Base-by-base conservation (phyloP, 441 rosid genomes). In the Arabidopsis lyrata region DNA sequence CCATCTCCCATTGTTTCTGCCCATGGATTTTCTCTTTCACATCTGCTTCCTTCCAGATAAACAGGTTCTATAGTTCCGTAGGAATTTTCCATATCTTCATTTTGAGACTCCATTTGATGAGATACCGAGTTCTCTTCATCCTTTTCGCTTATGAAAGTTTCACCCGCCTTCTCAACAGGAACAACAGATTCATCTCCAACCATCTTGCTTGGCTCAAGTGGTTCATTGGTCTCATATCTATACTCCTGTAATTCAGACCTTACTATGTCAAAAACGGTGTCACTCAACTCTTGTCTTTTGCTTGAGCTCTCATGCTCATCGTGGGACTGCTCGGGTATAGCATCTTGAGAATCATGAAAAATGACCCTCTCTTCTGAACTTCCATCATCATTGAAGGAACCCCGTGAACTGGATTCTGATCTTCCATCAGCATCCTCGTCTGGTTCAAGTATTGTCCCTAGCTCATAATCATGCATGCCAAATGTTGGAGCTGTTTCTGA, bases 151-250 rank as follows among this genome's bases (percentile, higher is more conserved):
- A 8, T 11, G 20, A 38, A 18, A 27, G 47, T 20, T 39, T 59
- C 62, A 34, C 56, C 38, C n/a, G 31, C 12, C 68, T 59, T 60
- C 55, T 60, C 39, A 32, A 49, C 56, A 42, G 49, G 42, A 52
- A 8, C 57, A 50, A 42, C 32, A n/a, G 41, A 61, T 68, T 41
- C 69, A 29, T 14, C 50, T 61, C 24, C 56, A 8, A 42, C 35
- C 34, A 75, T 44, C 27, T 42, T 13, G 13, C 44, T 9, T 62
- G 27, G 22, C 38, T 45, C 75, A 68, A 54, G 41, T 14, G 10
- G 56, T 70, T 70, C 75, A 63, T 38, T 27, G 39, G 45, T 38
- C 74, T 75, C 63, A 35, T 68, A 48, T 52, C 63, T 20, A n/a
- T 20, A 15, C 55, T 67, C 67, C 1, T 67, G 73, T 41, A 24